Evolutionary conservation across 192 early-diverging fungal genomes (phyloP).

Genomic region (Obelidium mucronatum): DNA sequence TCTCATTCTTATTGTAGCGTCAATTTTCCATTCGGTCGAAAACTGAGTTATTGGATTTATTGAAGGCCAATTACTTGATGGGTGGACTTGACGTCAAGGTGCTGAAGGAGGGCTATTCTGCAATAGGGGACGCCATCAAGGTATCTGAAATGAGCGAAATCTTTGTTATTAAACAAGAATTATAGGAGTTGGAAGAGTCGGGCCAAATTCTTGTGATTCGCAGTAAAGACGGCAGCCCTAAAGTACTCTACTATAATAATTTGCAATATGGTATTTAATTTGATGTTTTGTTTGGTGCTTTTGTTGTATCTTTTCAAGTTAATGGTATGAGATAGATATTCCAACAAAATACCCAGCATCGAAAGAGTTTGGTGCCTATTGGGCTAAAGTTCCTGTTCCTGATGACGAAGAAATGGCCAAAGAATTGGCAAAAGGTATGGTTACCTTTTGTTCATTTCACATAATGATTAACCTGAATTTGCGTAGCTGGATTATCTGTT

Average conservation of each 20-base stretch:
- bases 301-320: background rate
- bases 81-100: constrained; percentile 32
- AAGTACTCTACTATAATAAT: constrained; percentile 30
- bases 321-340: background rate
- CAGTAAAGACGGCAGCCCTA: constrained; percentile 30
- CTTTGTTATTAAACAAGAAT: background rate
- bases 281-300: background rate
- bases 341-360: constrained; percentile 33
- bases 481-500: constrained; percentile 22
- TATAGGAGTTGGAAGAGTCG: constrained; percentile 26
- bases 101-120: constrained; percentile 29
- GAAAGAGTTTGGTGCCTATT: constrained; percentile 21
- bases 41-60: constrained; percentile 5
- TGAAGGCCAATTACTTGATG: constrained; percentile 20
- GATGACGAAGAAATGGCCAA: constrained; percentile 33
- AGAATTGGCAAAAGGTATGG: constrained; percentile 23
- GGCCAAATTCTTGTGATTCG: constrained; percentile 28
- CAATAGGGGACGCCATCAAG: constrained; percentile 29
- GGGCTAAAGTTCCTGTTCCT: constrained; percentile 26
- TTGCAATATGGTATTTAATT: constrained; percentile 13
- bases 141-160: background rate
- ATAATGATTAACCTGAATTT: no score
- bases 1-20: no score
- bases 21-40: constrained; percentile 29
- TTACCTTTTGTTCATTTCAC: background rate